Evolutionary conservation across 352 stramenopile species (phyloP).

Genomic region (Globisporangium apiculatum): DNA sequence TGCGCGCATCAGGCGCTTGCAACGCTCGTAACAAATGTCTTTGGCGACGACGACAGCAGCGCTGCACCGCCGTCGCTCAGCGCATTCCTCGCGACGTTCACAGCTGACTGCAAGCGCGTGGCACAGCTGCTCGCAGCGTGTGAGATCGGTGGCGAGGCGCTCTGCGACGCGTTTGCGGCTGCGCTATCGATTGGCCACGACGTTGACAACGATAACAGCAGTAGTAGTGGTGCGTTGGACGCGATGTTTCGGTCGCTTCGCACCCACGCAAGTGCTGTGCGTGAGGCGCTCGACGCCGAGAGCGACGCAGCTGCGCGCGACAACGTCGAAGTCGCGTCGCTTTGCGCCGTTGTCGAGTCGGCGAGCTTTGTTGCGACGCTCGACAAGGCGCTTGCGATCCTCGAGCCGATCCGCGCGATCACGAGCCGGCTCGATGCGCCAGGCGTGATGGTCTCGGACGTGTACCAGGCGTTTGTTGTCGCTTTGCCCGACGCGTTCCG

Average conservation of each 20-base stretch:
- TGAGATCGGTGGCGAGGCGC: background rate
- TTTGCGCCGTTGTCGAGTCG: background rate
- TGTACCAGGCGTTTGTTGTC: constrained; percentile 24
- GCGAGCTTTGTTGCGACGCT: constrained; percentile 7
- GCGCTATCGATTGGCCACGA: background rate
- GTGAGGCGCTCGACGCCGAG: background rate
- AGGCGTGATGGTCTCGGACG: constrained; percentile 19
- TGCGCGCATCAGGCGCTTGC: background rate
- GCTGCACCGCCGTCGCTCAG: background rate
- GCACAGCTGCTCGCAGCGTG: background rate
- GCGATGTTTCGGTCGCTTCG: background rate
- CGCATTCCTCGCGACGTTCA: background rate
- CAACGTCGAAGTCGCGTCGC: background rate
- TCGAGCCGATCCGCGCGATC: constrained; percentile 12
- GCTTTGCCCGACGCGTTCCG: constrained; percentile 16
- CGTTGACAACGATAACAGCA: background rate
- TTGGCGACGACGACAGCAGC: background rate
- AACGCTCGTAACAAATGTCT: background rate
- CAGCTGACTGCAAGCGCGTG: background rate
- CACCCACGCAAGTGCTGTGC: background rate
- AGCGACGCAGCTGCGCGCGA: background rate
- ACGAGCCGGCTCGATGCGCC: constrained; percentile 8
- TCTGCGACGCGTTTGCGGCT: background rate
- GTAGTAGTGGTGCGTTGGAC: background rate
- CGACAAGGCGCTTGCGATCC: constrained; percentile 15